Evolutionary conservation across 306 rosid species (phyloP).

Genomic region (Vigna reflexopilosa): DNA sequence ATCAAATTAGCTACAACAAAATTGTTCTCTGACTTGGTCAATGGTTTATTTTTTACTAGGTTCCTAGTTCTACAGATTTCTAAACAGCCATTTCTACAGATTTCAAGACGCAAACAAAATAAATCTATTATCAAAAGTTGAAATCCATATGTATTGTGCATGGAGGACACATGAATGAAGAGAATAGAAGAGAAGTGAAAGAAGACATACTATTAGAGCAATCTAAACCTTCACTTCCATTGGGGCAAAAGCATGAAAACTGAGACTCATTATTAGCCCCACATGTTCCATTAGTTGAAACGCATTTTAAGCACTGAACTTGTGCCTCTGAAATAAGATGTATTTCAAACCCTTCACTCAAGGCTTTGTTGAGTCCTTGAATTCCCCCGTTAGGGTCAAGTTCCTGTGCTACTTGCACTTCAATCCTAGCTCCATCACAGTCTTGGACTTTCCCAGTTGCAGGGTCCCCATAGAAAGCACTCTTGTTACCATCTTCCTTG

Average conservation of each 20-base stretch:
- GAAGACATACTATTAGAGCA: conserved; percentile 46
- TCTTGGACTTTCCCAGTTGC: neutral
- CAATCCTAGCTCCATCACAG: conserved; percentile 25
- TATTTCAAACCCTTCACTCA: conserved; percentile 49
- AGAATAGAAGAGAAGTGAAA: conserved; percentile 31
- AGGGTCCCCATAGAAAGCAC: conserved; percentile 38
- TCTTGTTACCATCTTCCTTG: conserved; percentile 4
- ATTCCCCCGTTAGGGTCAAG: neutral
- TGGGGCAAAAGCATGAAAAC: conserved; percentile 48
- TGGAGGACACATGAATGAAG: neutral
- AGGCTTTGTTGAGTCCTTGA: conserved; percentile 16
- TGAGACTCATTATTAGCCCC: conserved; percentile 37
- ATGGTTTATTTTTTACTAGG: neutral
- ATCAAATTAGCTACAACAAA: neutral
- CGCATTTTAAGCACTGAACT: conserved; percentile 32
- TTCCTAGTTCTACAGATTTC: conserved; percentile 2
- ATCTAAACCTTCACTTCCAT: conserved; percentile 37
- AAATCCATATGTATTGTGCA: neutral
- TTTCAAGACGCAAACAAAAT: neutral
- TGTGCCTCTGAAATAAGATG: neutral
- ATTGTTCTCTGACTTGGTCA: neutral
- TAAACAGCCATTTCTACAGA: neutral
- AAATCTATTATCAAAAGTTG: conserved; percentile 4
- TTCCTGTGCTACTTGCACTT: conserved; percentile 36
- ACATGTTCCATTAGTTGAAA: conserved; percentile 40